Base-by-base conservation (phyloP, 768 basidiomycete genomes). In the Chlorophyllum brunneum region DNA sequence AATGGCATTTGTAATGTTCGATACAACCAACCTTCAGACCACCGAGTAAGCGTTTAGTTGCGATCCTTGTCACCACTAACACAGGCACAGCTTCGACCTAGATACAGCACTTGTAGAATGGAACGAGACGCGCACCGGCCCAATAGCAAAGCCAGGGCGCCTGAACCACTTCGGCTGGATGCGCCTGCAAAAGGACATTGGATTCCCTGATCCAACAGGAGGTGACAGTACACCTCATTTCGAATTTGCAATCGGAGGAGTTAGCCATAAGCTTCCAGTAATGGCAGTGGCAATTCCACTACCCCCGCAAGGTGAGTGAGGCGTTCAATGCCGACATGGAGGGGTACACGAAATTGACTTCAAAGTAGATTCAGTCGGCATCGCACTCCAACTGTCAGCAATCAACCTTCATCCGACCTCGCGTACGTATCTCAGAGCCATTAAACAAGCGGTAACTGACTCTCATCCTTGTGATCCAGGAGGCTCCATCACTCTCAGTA, bases 71-170 rank as follows among this genome's bases (percentile, higher is more conserved):
- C n/a, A n/a, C 13, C 3, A 15, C 10, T 7, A 31, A 27, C 2
- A 5, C 10, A 38, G 10, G 30, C 5, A 16, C 27, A 49, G 48
- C 20, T 49, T 34, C 16, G 37, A 41, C 20, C 16, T 33, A 13
- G 48, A 50, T 11, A 18, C 22, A 18, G 48, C 37, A 20, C 42
- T 57, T 5, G 38, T 45, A 8, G 31, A 57, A 30, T 57, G 56
- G 56, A 54, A 57, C 29, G 15, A 20, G 11, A 49, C 39, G 7
- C 39, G 47, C 2, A 57, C 56, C 3, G 56, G 56, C 6, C 54
- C 53, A 20, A 38, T 57, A 22, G 38, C 22, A 29, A n/a, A 40
- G 11, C 48, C 48, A 23, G 37, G 37, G 4, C 37, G 30, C 11
- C 38, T 50, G 38, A 50, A 52, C 23, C 43, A 52, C 11, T 26